Evolutionary conservation across 805 yeast genomes (phyloP), one percentile per base, ranked within the genome.

Genomic region (Komagataella kurtzmanii): DNA sequence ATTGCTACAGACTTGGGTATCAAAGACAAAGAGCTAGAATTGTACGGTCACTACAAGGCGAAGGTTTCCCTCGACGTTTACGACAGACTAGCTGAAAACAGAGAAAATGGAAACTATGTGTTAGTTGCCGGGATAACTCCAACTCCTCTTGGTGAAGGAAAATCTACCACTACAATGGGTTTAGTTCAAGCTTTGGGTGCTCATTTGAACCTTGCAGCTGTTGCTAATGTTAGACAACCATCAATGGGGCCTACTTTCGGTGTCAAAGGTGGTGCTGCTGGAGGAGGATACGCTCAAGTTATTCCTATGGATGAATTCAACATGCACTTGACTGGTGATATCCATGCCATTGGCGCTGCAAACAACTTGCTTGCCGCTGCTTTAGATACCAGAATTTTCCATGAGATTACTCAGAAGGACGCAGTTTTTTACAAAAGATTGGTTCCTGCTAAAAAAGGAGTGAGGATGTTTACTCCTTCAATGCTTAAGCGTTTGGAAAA

Each of bases 191-290:
- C 90, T 14, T 69, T 85, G 54, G 86, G 89, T 56, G 89, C 89
- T 44, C 89, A 83, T 61, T 70, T 85, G 65, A 73, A 78, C 50
- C 73, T 77, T 58, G 79, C 83, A 54, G 83, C 83, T 12, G 76
- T 85, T 62, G 93, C 91, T 56, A 85, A 84, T 63, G 93, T 85
- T 50, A 79, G 93, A 73, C 93, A 85, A 65, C 93, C 93, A 23
- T 82, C 89, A 7, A 83, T 85, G 90, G 93, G 93, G 52, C 93
- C 93, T 57, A 85, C 93, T 17, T 85, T 85, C 61, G 93, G 93
- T 70, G 83, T 85, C 58, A 85, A 85, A 66, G 93, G 93, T 68
- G 93, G 93, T 69, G 93, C 93, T 58, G 93, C 93, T 6, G 93
- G 93, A 65, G 91, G 93, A 66, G 93, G 93, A 54, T 85, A 84